Evolutionary conservation across 768 basidiomycete species (phyloP), one percentile per base, ranked within the genome.

Genomic region (Grammothele lineata): DNA sequence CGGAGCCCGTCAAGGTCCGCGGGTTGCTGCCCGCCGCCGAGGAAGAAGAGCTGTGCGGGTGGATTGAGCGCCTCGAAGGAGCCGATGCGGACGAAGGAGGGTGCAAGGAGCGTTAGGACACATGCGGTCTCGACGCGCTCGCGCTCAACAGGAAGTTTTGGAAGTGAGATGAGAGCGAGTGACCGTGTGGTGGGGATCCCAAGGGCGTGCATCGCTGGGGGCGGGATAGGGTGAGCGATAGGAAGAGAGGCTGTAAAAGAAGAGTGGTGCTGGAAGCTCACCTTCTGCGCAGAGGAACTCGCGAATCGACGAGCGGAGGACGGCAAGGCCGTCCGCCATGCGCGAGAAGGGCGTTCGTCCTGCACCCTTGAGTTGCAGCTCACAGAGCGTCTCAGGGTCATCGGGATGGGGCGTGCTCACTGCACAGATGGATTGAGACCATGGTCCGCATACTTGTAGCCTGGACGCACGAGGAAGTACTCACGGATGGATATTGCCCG

Each of bases 201-300:
- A 3, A 98, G 77, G 0, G 94, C 93, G n/a, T 82, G 70, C 69
- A 85, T 76, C 4, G 84, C 82, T 81, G 51, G 1, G 14, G 21
- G 19, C 18, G 12, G 35, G 17, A n/a, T 36, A n/a, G 45, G 14
- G 43, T 43, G 34, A 26, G 17, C 0, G 24, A 42, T 23, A 43
- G 32, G 14, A 30, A 30, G 7, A 30, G 8, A 30, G 8, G 27
- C 27, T 14, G 8, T 14, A 30, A 30, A 14, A 30, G n/a, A n/a
- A n/a, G 35, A 21, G 6, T 15, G 18, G 18, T 45, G 18, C n/a
- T 42, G 34, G 25, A 27, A 25, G 60, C 68, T 49, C 53, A 83
- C 88, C 90, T 83, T 98, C 95, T 2, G 91, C 87, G 35, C 91
- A 87, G 8, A 98, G 79, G 57, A 84, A 98, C 68, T 98, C 96